Evolutionary conservation across 805 yeast species (phyloP).

Genomic region (Pichia exigua): DNA sequence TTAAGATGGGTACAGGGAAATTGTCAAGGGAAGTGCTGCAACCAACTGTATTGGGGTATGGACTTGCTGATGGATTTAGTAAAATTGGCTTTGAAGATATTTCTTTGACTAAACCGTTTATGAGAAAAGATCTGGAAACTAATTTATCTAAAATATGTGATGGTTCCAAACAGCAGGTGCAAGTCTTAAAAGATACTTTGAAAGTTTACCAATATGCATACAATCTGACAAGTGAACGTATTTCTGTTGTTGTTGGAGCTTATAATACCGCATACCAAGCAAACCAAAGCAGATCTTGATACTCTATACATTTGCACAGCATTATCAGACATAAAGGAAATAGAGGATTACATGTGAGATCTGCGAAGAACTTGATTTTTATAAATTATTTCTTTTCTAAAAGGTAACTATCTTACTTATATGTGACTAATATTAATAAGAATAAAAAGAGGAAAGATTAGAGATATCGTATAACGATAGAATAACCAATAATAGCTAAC

Average conservation of each 20-base stretch:
- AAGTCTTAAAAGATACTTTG: constrained; percentile 49
- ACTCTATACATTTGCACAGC: too few relatives aligned
- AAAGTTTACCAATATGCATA: constrained; percentile 56
- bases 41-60: constrained; percentile 81
- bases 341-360: too few relatives aligned
- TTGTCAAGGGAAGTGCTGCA: constrained; percentile 39
- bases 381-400: too few relatives aligned
- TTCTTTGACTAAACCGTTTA: constrained; percentile 80
- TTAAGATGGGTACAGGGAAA: constrained; percentile 28
- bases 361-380: too few relatives aligned
- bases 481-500: too few relatives aligned
- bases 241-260: constrained; percentile 1
- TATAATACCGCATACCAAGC: constrained; percentile 1
- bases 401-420: too few relatives aligned
- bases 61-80: constrained; percentile 83
- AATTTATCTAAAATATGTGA: constrained; percentile 59
- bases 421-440: too few relatives aligned
- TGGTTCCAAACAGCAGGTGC: constrained; percentile 46
- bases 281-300: not conserved
- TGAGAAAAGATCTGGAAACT: constrained; percentile 68
- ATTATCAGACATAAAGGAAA: too few relatives aligned
- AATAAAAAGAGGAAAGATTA: too few relatives aligned
- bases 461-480: too few relatives aligned
- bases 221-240: constrained; percentile 14
- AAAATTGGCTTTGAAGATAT: constrained; percentile 61